Evolutionary conservation across 768 basidiomycete genomes (phyloP), one percentile per base, ranked within the genome.

Genomic region (Suillus americanus): DNA sequence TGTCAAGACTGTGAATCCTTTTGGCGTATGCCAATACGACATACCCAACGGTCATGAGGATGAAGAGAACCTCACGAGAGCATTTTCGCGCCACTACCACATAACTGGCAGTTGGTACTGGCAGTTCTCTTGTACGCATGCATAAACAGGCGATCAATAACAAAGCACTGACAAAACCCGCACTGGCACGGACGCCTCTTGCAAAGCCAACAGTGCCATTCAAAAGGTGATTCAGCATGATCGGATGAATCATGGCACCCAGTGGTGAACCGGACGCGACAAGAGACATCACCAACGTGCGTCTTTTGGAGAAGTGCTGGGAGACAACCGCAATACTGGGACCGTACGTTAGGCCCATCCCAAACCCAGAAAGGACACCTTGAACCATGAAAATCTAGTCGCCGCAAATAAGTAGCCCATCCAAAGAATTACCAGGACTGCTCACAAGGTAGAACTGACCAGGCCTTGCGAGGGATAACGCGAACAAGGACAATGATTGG

Each of bases 381-480:
- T 46, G 46, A 46, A 46, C 10, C 12, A 46, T 46, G 1, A 46
- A 46, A 23, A n/a, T n/a, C 46, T 46, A 12, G 5, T 46, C 45
- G 5, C n/a, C 23, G 13, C 10, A 10, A 23, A 23, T 46, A 46
- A 5, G 46, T 23, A 46, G 46, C 2, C 10, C n/a, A 23, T 57
- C n/a, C n/a, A n/a, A n/a, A n/a, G n/a, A n/a, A n/a, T n/a, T n/a
- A n/a, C n/a, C n/a, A n/a, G n/a, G n/a, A n/a, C n/a, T n/a, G 16
- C 56, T 57, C 62, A 78, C 79, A 66, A 79, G 74, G 35, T 79
- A 78, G 33, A 75, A 77, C 35, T 73, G 66, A 20, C 76, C 75
- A 45, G 79, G 74, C 33, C 75, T 67, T 5, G 71, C 71, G 18
- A 80, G 55, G 16, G 80, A 81, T 7, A 81, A 60, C 74, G 78